phyloP scores from a whole-genome alignment of 495 filamentous ascomycete genomes.

The Aspergillus conjunctus region DNA sequence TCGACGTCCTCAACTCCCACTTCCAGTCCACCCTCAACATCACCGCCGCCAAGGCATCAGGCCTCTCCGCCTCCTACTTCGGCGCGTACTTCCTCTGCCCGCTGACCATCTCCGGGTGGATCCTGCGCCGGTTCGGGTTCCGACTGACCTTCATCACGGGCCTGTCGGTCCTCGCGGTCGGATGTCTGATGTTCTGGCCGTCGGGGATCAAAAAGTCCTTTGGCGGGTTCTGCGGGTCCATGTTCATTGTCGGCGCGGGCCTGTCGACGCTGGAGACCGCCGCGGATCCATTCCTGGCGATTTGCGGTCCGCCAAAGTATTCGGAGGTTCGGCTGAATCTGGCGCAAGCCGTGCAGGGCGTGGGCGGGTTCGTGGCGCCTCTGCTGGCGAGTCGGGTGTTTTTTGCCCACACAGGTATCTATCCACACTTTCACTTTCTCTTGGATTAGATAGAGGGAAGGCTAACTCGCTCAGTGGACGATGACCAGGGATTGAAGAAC shows the following conservation, averaged over 20 bases:
- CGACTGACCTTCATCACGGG: constrained; percentile 56
- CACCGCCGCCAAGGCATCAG: constrained; percentile 42
- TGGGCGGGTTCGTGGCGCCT: constrained; percentile 62
- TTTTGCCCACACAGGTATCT: constrained; percentile 55
- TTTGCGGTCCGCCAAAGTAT: constrained; percentile 67
- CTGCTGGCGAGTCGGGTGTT: constrained; percentile 69
- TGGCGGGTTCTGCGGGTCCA: constrained; percentile 67
- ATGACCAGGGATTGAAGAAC: constrained; percentile 49
- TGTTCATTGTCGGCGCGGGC: constrained; percentile 71
- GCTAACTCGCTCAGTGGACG: constrained; percentile 27
- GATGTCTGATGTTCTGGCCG: constrained; percentile 65
- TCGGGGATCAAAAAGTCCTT: constrained; percentile 62
- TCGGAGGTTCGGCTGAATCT: constrained; percentile 71
- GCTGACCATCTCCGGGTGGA: constrained; percentile 65
- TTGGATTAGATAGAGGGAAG: too few species aligned
- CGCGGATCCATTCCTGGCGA: constrained; percentile 71
- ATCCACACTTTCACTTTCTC: not conserved
- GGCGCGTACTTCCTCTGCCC: constrained; percentile 67
- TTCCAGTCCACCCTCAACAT: constrained; percentile 55
- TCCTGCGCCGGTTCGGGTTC: constrained; percentile 65
- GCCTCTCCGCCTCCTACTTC: constrained; percentile 55
- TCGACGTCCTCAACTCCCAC: constrained; percentile 57
- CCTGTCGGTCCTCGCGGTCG: constrained; percentile 62
- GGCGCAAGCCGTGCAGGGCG: constrained; percentile 67
- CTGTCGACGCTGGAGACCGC: constrained; percentile 72